These are phyloP conservation scores for Botryobasidium botryosum DNA, from an alignment of 768 basidiomycete species.

Conservation along the genomic window DNA sequence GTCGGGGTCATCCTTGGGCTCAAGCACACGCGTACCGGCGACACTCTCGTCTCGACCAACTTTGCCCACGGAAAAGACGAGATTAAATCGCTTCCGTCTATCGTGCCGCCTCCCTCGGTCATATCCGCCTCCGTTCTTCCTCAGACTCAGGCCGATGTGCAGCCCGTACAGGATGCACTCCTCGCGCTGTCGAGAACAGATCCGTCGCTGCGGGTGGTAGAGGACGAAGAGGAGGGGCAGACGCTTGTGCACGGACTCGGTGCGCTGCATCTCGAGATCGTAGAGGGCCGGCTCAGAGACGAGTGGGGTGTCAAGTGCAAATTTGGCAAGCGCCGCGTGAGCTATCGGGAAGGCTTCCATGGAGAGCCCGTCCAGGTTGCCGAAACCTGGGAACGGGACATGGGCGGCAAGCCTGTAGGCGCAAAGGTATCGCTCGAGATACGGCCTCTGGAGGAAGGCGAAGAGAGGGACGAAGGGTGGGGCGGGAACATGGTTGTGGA, in stretches of 20 bases:
- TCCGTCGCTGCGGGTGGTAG: slow-evolving; percentile 61
- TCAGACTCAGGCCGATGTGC: slow-evolving; percentile 59
- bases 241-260: slow-evolving; percentile 72
- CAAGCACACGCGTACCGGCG: slow-evolving; percentile 71
- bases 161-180: slow-evolving; percentile 61
- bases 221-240: slow-evolving; percentile 59
- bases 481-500: slow-evolving; percentile 61
- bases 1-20: slow-evolving; percentile 76
- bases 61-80: slow-evolving; percentile 14
- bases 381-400: slow-evolving; percentile 43
- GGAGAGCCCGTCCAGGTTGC: slow-evolving; percentile 17
- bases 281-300: slow-evolving; percentile 60
- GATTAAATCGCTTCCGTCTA: slow-evolving; percentile 27
- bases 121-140: slow-evolving; percentile 75
- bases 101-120: slow-evolving; percentile 63
- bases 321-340: slow-evolving; percentile 59
- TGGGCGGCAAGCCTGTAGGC: slow-evolving; percentile 36
- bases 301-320: slow-evolving; percentile 70
- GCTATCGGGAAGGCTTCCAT: slow-evolving; percentile 48
- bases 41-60: slow-evolving; percentile 49
- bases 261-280: slow-evolving; percentile 74
- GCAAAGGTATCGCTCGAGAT: slow-evolving; percentile 40
- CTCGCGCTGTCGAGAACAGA: slow-evolving; percentile 63
- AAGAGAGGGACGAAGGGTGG: slow-evolving; percentile 50
- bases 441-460: slow-evolving; percentile 34